These are phyloP conservation scores for Zychaea mexicana DNA, from an alignment of 371 early-diverging fungal species.

Conservation along the genomic window DNA sequence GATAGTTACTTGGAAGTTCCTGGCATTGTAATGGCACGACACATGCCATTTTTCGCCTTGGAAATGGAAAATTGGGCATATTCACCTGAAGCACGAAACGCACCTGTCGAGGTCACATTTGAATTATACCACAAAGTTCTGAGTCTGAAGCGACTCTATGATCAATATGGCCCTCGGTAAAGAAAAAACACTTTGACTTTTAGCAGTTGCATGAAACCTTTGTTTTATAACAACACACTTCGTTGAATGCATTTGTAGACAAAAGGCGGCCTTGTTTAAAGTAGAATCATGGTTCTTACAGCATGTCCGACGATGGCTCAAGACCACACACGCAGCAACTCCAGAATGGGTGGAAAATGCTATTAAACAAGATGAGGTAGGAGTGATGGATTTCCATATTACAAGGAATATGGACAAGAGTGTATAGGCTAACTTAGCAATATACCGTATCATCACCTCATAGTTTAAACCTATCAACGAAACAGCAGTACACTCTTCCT, in stretches of 20 bases:
- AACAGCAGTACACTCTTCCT: conserved; percentile 75
- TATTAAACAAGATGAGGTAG: conserved; percentile 65
- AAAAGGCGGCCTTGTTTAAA: conserved; percentile 55
- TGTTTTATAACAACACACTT: too few relatives aligned
- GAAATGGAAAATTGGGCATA: conserved; percentile 59
- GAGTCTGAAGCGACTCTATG: conserved; percentile 48
- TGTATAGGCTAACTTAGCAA: too few relatives aligned
- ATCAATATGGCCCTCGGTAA: conserved; percentile 51
- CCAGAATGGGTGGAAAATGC: conserved; percentile 68
- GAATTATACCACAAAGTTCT: conserved; percentile 56
- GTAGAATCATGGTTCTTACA: conserved; percentile 68
- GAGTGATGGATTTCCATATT: neutral
- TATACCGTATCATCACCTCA: too few relatives aligned
- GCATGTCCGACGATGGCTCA: conserved; percentile 63
- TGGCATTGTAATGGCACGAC: conserved; percentile 51
- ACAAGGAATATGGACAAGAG: neutral
- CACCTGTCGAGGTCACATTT: conserved; percentile 52
- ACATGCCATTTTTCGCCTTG: conserved; percentile 56
- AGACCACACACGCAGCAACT: conserved; percentile 55
- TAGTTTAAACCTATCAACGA: conserved; percentile 65
- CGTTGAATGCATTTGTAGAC: too few relatives aligned
- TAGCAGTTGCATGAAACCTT: too few relatives aligned
- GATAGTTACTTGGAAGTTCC: conserved; percentile 38
- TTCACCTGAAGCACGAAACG: conserved; percentile 39
- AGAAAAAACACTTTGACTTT: too few relatives aligned